Evolutionary conservation across 176 grass and related monocot genomes (phyloP), one percentile per base, ranked within the genome.

Genomic region (Avena eriantha): DNA sequence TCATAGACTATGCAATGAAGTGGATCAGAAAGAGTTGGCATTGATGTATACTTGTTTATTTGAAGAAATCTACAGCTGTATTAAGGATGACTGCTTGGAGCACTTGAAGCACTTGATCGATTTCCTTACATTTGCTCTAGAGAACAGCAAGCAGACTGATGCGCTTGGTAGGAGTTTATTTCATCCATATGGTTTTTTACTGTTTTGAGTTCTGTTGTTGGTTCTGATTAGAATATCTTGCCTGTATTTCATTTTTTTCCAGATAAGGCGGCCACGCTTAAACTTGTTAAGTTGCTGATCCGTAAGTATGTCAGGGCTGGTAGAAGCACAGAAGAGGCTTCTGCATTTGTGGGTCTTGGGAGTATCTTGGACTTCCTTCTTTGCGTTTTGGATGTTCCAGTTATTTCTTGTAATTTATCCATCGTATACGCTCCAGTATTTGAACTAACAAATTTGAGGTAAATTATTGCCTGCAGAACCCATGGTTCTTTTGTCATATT

Each of bases 351-450:
- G 59, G 83, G 93, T 90, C 83, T 87, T 64, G 84, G 60, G 64
- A 95, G 84, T 64, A 79, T 98, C 79, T 91, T 98, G 91, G 81
- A 90, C 35, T 84, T 95, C 63, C 84, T 98, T 72, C 88, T 95
- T 72, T 88, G 78, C 84, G 81, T 93, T 95, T 88, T 98, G 64
- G 93, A 98, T 95, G 73, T 92, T 88, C 90, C 92, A 72, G 41
- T 83, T 36, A 83, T 95, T 73, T 78, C 89, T 76, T 82, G 7
- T 56, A 86, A 95, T 85, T 82, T 98, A 71, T 60, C 73, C n/a
- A 56, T 84, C 10, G 70, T 93, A 81, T 95, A 98, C 89, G 61
- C 53, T 67, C 93, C 90, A 41, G 90, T 90, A 54, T 98, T 98
- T 68, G 76, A 92, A 65, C 31, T 98, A 49, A 88, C 70, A 86